Base-by-base conservation (phyloP, 148 eudicot genomes). In the Camellia sinensis region DNA sequence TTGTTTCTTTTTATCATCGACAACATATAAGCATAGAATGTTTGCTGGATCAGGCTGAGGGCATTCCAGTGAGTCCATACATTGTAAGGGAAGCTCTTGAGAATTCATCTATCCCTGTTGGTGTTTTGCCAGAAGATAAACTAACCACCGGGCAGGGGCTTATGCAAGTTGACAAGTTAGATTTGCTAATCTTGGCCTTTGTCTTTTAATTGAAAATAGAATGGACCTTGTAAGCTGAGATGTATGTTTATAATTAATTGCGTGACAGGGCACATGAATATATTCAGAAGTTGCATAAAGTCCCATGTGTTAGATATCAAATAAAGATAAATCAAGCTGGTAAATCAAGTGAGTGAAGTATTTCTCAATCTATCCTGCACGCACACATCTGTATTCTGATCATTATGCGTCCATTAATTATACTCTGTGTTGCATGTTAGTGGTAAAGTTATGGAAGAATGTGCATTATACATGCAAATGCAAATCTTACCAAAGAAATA, bases 111-210 rank as follows among this genome's bases (percentile, higher is more conserved):
- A 80, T 60, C 82, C 92, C 97, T 67, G 84, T 96, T 37, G 93
- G 98, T 80, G 79, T 80, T 79, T 84, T 84, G 71, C 97, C 95
- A 22, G 99, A 92, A 87, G 99, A 96, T 85, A 92, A 88, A 71
- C 82, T 96, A 81, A 82, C 97, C 64, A 85, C 94, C 73, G 99
- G 99, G 72, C 92, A 92, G 85, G 99, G 99, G 81, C 94, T 96
- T 84, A 87, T 96, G 97, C 99, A 93, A 92, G 92, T 96, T 83
- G 98, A 93, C 92, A 96, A 88, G 99, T 96, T 80, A 93, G 80
- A 64, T 86, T 67, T 86, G 22, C 75, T 64, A 50, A 80, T 54
- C 37, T 44, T 54, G 78, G 19, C 59, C 62, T 78, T 40, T 64
- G 17, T 59, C 52, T 53, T 62, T 41, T 75, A 45, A 22, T 50